A percentile compares a stretch with the other conserved stretches of the same genome.
These are phyloP conservation scores for Peziza echinospora DNA, from an alignment of 495 filamentous ascomycete species.

Conservation along the genomic window DNA sequence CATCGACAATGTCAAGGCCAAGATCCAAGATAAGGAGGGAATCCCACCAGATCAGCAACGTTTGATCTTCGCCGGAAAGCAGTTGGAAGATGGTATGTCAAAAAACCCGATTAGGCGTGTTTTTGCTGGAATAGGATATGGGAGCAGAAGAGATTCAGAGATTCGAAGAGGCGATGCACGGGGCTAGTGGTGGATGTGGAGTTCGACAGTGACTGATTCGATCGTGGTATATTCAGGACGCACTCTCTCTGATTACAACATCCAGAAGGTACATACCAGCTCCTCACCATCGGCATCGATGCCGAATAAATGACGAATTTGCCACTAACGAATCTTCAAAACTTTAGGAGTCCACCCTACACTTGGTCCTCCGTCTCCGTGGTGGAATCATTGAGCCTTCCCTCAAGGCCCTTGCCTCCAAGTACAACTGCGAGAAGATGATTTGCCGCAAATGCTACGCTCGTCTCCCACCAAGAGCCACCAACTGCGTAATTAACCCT, in stretches of 20 bases:
- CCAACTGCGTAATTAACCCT: slow-evolving; percentile 47
- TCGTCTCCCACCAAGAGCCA: slow-evolving; percentile 90
- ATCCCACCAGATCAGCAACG: slow-evolving; percentile 99
- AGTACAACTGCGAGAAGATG: slow-evolving; percentile 99
- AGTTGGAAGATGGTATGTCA: slow-evolving; percentile 64
- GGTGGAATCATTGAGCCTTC: slow-evolving; percentile 99
- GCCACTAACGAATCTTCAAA: slow-evolving; percentile 9
- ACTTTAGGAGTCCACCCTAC: slow-evolving; percentile 88
- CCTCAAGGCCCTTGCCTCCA: slow-evolving; percentile 90
- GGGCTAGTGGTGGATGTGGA: too few species aligned
- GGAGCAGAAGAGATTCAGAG: background rate
- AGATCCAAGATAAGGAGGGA: slow-evolving; percentile 93
- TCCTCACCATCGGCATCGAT: background rate
- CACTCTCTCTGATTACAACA: slow-evolving; percentile 98
- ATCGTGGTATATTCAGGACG: slow-evolving; percentile 34
- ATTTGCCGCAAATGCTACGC: slow-evolving; percentile 99
- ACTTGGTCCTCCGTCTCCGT: slow-evolving; percentile 96
- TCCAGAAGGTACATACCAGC: slow-evolving; percentile 68
- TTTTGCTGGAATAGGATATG: too few species aligned
- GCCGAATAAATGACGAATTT: background rate
- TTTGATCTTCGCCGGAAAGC: slow-evolving; percentile 98
- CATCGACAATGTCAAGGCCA: slow-evolving; percentile 60
- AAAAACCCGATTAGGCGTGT: too few species aligned
- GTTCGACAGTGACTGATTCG: background rate
- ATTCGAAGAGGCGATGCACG: background rate